Percentiles rank a stretch among this genome's conserved stretches.
Conservation (phyloP, 345 rosid genomes). For the Gossypium raimondii region DNA sequence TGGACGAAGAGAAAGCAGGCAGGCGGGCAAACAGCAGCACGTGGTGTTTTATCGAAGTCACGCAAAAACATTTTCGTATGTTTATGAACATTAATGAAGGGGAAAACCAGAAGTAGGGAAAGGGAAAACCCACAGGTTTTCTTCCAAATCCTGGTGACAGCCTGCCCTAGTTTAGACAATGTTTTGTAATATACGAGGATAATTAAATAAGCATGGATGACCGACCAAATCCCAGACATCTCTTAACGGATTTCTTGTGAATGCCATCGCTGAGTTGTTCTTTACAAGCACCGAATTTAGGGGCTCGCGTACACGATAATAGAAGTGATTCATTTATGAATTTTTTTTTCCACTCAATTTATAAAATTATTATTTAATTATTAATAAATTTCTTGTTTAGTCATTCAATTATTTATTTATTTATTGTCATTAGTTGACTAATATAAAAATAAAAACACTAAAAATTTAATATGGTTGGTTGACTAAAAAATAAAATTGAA, state of each 20-base stretch:
- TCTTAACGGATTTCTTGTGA: background rate
- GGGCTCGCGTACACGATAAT: no score
- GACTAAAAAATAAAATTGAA: no score
- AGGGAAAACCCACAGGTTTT: slow-evolving; percentile 4
- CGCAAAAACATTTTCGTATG: background rate
- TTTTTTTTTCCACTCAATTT: no score
- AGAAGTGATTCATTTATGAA: no score
- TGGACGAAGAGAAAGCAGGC: background rate
- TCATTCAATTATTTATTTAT: no score
- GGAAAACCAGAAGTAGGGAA: background rate
- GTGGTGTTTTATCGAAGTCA: background rate
- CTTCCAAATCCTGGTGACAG: background rate
- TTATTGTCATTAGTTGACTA: no score
- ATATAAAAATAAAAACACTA: no score
- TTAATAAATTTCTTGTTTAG: no score
- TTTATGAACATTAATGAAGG: background rate
- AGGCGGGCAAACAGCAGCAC: background rate
- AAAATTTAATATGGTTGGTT: no score
- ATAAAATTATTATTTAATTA: no score
- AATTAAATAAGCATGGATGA: background rate
- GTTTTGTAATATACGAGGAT: background rate
- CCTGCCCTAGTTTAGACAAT: background rate
- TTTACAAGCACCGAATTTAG: background rate
- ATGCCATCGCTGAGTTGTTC: background rate
- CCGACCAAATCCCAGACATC: slow-evolving; percentile 4